Conservation (phyloP, 139 green algal genomes). For the Closterium sp. region DNA sequence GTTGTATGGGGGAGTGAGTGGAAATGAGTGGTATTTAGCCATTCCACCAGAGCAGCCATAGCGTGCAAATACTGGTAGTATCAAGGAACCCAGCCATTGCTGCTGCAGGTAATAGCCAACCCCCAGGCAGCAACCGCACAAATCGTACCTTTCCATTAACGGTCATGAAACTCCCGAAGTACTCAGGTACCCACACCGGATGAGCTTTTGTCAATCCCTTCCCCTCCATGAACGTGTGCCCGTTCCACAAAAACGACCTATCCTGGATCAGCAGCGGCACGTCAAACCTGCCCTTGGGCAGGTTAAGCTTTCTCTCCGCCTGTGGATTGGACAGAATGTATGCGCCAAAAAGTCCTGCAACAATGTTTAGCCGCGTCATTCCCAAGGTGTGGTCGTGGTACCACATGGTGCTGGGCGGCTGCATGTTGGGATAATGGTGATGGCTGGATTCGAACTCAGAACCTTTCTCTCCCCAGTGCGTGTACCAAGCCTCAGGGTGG, state of each 20-base stretch:
- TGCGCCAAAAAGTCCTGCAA: background rate
- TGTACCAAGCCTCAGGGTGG: slow-evolving; percentile 38
- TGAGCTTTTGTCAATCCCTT: background rate
- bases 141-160: slow-evolving; percentile 21
- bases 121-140: background rate
- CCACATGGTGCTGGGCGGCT: slow-evolving; percentile 23
- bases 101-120: background rate
- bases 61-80: background rate
- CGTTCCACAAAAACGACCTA: background rate
- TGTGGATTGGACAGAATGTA: slow-evolving; percentile 2
- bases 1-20: background rate
- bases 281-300: slow-evolving; percentile 5
- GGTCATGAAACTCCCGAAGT: slow-evolving; percentile 8
- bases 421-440: slow-evolving; percentile 19
- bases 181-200: slow-evolving; percentile 12
- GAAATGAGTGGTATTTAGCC: background rate
- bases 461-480: background rate
- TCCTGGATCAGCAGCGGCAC: slow-evolving; percentile 22
- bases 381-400: slow-evolving; percentile 43
- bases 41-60: background rate
- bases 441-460: background rate
- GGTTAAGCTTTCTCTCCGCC: background rate
- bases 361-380: slow-evolving; percentile 35
- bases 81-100: background rate
- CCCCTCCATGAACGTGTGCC: background rate